Base-by-base conservation (phyloP, 2,329 filamentous ascomycete genomes). In the Albophoma yamanashiensis region DNA sequence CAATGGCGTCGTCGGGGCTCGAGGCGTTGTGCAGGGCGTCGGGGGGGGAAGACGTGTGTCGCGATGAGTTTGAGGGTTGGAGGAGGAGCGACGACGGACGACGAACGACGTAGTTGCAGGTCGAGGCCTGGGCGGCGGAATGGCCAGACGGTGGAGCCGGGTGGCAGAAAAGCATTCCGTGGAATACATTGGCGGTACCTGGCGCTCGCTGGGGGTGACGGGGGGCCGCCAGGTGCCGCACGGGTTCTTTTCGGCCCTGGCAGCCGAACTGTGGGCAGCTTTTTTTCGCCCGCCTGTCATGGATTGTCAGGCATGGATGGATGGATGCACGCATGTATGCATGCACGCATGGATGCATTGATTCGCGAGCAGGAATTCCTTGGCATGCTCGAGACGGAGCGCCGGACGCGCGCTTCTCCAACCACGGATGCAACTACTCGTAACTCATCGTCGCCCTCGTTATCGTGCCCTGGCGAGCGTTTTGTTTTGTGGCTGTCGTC, bases 141-240 rank as follows among this genome's bases (percentile, higher is more conserved):
- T 50, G 45, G 11, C 8, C 47, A 12, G 47, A 34, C 27, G 17
- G 50, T 36, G 50, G 27, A 53, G 27, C 27, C 47, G 25, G 11
- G 47, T 31, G 25, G 47, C 47, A 50, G 47, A 50, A 50, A 31
- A 50, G 45, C 25, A 27, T 25, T 15, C 47, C 14, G 25, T 20
- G 5, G 50, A 5, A 11, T 36, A 53, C 50, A 5, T 53, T n/a
- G 50, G 6, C 8, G 20, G 31, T 36, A 53, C 50, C 11, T n/a
- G 20, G 12, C 0, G 2, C 7, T 5, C 11, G 7, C 31, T 20
- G 17, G 4, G 1, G 12, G 5, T 22, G 6, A 14, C 3, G 5
- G 31, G 8, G 2, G 27, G 1, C 8, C 1, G 0, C 3, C 5
- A 31, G 50, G 50, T 36, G 20, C 4, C 31, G 36, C 8, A 3